Base-by-base conservation (phyloP, 371 early-diverging fungal species). In the Basidiobolus meristosporus region DNA sequence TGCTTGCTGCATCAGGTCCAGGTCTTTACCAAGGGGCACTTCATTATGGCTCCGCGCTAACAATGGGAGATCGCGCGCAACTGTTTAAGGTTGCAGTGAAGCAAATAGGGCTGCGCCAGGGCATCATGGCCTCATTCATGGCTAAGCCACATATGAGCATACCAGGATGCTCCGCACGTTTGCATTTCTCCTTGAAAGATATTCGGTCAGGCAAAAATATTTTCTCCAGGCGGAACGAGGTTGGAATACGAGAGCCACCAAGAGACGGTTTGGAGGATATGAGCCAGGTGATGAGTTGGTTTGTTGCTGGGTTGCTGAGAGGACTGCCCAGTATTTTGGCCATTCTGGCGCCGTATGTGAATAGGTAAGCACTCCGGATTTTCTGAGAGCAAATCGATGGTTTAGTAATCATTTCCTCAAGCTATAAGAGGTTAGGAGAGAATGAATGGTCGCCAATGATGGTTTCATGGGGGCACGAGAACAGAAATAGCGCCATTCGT, bases 371-470 rank as follows among this genome's bases (percentile, higher is more conserved):
- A 23, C 7, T 9, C 26, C n/a, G 9, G 23, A 7, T 44, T 36
- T 6, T 1, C 16, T 22, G 6, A 11, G 7, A 33, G 21, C 17
- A 32, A 15, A 38, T 16, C 9, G 10, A 26, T 53, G 11, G 12
- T 15, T 54, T 17, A 30, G 44, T 4, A 4, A 30, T 12, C 9
- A 26, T 9, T 11, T 40, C 28, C 38, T 37, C 12, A 45, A 74
- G 80, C 42, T 86, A 86, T 53, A 88, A 88, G 43, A 69, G 89
- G 30, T 48, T 88, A 23, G 74, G 73, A n/a, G 79, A 70, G 45
- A 78, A 75, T 47, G 80, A 69, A 49, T 88, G 84, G 83, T 81
- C 89, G 11, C 85, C 89, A n/a, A 68, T 81, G 2, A 77, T 63
- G 12, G 73, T 81, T 19, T 74, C 77, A 1, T 88, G 84, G 54